These are phyloP conservation scores for Aspergillus avenaceus DNA, from an alignment of 495 filamentous ascomycete genomes.

Conservation along the genomic window DNA sequence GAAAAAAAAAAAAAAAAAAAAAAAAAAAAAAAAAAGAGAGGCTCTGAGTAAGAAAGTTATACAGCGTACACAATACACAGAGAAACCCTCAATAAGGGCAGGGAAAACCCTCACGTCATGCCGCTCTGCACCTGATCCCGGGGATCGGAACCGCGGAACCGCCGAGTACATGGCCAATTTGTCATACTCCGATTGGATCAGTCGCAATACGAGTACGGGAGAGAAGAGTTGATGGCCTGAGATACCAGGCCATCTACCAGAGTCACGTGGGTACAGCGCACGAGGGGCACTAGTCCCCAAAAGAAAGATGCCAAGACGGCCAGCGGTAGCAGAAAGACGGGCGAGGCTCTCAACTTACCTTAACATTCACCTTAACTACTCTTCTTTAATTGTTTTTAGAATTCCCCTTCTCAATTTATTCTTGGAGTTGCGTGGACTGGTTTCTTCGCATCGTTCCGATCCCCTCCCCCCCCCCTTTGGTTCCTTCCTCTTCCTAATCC, in stretches of 20 bases:
- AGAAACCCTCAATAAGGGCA: too few species aligned
- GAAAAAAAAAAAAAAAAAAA: too few species aligned
- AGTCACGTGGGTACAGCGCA: background rate
- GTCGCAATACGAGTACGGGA: too few species aligned
- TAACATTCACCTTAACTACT: background rate
- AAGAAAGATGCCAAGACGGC: constrained; percentile 17
- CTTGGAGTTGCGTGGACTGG: constrained; percentile 19
- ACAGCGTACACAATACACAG: too few species aligned
- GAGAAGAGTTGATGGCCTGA: too few species aligned
- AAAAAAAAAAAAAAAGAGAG: too few species aligned
- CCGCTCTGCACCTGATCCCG: constrained; percentile 2
- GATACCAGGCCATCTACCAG: background rate
- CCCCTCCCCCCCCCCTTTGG: background rate
- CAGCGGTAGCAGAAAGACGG: constrained; percentile 20
- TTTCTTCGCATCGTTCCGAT: constrained; percentile 14
- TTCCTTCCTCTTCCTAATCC: background rate
- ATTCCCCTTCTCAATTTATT: background rate
- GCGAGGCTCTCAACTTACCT: constrained; percentile 16
- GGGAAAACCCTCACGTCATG: constrained; percentile 7
- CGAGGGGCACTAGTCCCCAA: constrained; percentile 8
- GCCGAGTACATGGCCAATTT: background rate
- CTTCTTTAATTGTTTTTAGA: background rate
- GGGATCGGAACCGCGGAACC: constrained; percentile 1
- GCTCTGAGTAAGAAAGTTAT: background rate
- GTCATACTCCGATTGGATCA: background rate